Conservation (phyloP, 2,329 filamentous ascomycete species). For the Pseudovirgaria hyperparasitica region DNA sequence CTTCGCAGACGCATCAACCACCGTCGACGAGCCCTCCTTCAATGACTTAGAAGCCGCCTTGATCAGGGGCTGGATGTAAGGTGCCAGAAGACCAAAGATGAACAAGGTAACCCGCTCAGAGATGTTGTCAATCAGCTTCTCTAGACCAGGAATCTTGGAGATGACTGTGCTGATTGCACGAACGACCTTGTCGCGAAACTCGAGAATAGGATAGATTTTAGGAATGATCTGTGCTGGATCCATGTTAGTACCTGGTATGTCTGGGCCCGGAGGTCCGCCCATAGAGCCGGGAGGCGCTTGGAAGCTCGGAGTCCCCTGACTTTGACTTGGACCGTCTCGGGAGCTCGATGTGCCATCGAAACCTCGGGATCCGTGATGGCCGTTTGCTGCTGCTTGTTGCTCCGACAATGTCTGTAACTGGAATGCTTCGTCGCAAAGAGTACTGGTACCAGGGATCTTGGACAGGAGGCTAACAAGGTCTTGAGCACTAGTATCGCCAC, state of each 20-base stretch:
- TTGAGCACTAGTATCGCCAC: constrained; percentile 17
- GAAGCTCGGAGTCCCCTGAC: constrained; percentile 20
- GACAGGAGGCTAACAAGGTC: constrained; percentile 56
- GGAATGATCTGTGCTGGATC: constrained; percentile 41
- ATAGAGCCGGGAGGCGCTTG: constrained; percentile 31
- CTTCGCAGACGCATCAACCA: constrained; percentile 40
- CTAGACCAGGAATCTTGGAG: constrained; percentile 82
- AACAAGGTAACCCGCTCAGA: constrained; percentile 88
- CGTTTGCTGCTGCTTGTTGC: constrained; percentile 30
- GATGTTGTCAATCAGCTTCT: constrained; percentile 83
- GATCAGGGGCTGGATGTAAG: constrained; percentile 87
- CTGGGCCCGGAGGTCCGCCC: constrained; percentile 30
- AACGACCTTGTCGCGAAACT: constrained; percentile 89
- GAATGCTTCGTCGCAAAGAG: constrained; percentile 33
- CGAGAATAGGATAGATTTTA: constrained; percentile 86
- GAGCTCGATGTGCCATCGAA: constrained; percentile 23
- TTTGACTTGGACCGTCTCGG: constrained; percentile 29
- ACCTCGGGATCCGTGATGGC: constrained; percentile 32
- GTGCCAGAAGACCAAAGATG: constrained; percentile 77
- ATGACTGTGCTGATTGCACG: constrained; percentile 74
- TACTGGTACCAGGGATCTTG: constrained; percentile 53
- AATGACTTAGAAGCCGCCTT: constrained; percentile 70
- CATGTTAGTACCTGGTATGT: constrained; percentile 67
- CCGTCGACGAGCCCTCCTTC: constrained; percentile 70
- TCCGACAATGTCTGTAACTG: constrained; percentile 34